Evolutionary conservation across 1,284 basidiomycete genomes (phyloP), one percentile per base, ranked within the genome.

Genomic region (Uromyces viciae-fabae): DNA sequence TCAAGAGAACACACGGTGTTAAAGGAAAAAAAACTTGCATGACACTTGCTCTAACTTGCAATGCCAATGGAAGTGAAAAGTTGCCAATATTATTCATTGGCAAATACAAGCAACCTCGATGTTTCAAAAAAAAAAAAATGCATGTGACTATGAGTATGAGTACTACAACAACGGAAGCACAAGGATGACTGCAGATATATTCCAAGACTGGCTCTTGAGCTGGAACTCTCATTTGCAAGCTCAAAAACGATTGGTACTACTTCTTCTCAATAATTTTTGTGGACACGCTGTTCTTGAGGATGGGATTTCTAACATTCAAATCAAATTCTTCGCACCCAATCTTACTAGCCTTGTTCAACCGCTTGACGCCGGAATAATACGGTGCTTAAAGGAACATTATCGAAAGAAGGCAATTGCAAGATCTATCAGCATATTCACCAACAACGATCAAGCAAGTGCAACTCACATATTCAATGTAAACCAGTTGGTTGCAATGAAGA

Each of bases 81-180:
- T 36, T 68, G 4, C 75, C 75, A 2, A 22, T 52, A 0, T 36
- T 77, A 2, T 68, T 77, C 31, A 77, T 77, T 7, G 64, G 75
- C 0, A 66, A 77, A 42, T 66, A 38, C 22, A 25, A 52, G 11
- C 31, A 40, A 54, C 75, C 75, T 9, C 60, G 11, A 14, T 28
- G 42, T 38, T 54, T 64, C 14, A 33, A 64, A 11, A 42, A 42
- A 33, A 68, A 68, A 60, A 75, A n/a, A 25, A 33, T 17, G 56
- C 40, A 8, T 11, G 25, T 17, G 14, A 77, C 11, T 25, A n/a
- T 3, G 75, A 62, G 1, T 68, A 33, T 38, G 17, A 77, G 28
- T 77, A 77, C 22, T 64, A 64, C 22, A 42, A 54, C 28, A 77
- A 77, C 25, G 17, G 19, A 25, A 68, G 56, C 14, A 33, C 46